Percentiles rank a stretch among this genome's conserved stretches.
Conservation (phyloP, 2,329 filamentous ascomycete genomes). For the Aureobasidium sp. region DNA sequence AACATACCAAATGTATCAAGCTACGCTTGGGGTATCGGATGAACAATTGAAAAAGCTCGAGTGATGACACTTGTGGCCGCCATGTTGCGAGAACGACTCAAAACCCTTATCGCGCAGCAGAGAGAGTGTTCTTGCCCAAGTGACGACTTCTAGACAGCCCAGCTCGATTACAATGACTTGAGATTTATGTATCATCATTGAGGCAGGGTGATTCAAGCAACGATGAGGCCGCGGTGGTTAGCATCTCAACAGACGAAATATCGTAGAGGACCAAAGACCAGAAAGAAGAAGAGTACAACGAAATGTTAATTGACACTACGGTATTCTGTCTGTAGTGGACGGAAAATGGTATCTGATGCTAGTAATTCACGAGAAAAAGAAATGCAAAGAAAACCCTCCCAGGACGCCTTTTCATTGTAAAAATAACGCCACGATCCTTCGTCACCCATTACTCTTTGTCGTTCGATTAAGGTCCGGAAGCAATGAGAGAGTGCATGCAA, state of each 20-base stretch:
- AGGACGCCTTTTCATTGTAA: constrained; percentile 3
- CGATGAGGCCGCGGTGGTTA: neutral
- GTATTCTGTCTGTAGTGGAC: neutral
- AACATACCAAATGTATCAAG: no score
- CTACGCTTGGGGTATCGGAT: no score
- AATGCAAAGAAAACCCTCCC: neutral
- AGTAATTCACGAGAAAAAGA: neutral
- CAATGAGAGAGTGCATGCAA: neutral
- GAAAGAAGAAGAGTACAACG: neutral
- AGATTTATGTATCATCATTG: no score
- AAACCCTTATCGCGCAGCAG: no score
- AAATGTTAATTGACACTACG: neutral
- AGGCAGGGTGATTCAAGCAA: neutral
- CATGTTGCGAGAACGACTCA: no score
- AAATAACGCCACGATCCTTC: neutral
- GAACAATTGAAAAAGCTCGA: no score
- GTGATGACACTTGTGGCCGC: no score
- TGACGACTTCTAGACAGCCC: neutral
- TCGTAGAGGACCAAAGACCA: neutral
- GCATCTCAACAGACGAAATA: no score
- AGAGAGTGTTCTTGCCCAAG: no score
- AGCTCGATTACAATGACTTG: neutral
- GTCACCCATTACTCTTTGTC: neutral
- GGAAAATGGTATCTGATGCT: neutral
- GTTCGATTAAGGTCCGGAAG: neutral